Evolutionary conservation across 495 filamentous ascomycete genomes (phyloP), one percentile per base, ranked within the genome.

Genomic region (Xanthoparmelia taractica): DNA sequence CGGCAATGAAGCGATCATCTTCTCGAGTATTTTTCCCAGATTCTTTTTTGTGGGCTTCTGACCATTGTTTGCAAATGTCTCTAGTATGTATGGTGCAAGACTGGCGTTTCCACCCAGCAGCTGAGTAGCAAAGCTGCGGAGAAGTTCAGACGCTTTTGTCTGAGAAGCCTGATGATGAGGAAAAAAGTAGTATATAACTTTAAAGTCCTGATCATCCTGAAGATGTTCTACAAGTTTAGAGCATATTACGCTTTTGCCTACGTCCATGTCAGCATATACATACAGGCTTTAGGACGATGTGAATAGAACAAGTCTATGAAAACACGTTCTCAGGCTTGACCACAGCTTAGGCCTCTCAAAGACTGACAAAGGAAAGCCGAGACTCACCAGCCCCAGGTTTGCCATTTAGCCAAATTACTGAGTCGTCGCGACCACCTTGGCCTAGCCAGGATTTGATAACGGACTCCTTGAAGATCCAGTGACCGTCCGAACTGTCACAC

Each of bases 171-270:
- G 60, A 20, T 64, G 45, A 27, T 60, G 47, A 29, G 61, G 33
- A 56, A 63, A 71, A 25, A 71, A 64, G 55, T 67, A 63, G 52
- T 57, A 71, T 31, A 63, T 38, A 37, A 61, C 58, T 17, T 40
- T 58, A 13, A 27, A 58, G 29, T 31, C 50, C 4, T n/a, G 34
- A 2, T 60, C n/a, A 1, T 66, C 41, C 37, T 59, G 55, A 12
- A 67, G 25, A 25, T 64, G 45, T 29, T 67, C 54, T 29, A 71
- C 64, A 29, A 71, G 50, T 55, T 69, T 65, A 15, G 69, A 62
- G 52, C 67, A 66, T 5, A 71, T 59, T 4, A 69, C 52, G 27
- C 64, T 71, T 50, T 69, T 68, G 23, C 69, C 69, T 70, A 45
- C 7, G 3, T 45, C n/a, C n/a, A 45, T 23, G 6, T 45, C 41